Base-by-base conservation (phyloP, 2,329 filamentous ascomycete species). In the Diaporthe destruens region DNA sequence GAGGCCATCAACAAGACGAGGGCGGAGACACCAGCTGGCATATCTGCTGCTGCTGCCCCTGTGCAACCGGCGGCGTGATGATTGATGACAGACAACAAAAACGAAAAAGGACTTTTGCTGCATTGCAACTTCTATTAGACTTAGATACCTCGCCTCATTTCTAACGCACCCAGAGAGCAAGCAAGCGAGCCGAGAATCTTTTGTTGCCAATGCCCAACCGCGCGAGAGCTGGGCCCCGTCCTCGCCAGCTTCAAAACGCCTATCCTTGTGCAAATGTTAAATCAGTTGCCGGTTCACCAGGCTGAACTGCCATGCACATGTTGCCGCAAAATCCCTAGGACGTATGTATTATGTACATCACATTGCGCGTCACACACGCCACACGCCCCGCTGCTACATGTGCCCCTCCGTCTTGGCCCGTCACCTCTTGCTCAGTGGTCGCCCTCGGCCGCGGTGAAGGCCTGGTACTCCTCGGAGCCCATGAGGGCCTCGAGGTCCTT, bases 401-500 rank as follows among this genome's bases (percentile, higher is more conserved):
- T 32, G 34, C 32, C 34, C 25, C 32, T 12, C 16, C 44, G 7
- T 34, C 47, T 11, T 53, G 16, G n/a, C 29, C 39, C 39, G 16
- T 18, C 29, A 20, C 25, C 25, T 6, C 29, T 11, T 4, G 14
- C 71, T 76, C 80, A 84, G 76, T 85, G 81, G 66, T 86, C 75
- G 14, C 76, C 81, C 73, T 82, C 83, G 75, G 81, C 77, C 29
- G 84, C 84, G 32, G 91, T 93, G 80, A 95, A 95, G 51, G 87
- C 86, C 85, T 92, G 92, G 85, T 99, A 98, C 76, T 89, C 91
- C 79, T 91, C 89, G 74, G 86, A 87, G 80, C 91, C 91, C 93
- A 98, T 94, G 80, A 98, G 86, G 14, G 81, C 84, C 75, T 97
- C 93, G 77, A 95, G 81, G 84, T 96, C 92, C 80, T 89, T 86